Evolutionary conservation across 768 basidiomycete genomes (phyloP).

Genomic region (Naganishia vaughanmartiniae): DNA sequence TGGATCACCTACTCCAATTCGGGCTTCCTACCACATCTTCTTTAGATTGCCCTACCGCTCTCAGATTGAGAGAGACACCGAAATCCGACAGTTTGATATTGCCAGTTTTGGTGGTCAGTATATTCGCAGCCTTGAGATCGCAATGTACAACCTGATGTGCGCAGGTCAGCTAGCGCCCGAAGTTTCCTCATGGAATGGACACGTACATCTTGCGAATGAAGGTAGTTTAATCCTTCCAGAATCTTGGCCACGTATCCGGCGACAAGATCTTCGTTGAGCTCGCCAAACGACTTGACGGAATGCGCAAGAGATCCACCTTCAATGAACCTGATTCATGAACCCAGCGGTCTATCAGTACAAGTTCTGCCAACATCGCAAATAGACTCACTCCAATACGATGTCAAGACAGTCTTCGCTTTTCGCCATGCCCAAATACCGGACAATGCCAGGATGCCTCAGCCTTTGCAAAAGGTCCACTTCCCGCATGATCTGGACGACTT

Average conservation of each 20-base stretch:
- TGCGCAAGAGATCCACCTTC: conserved; percentile 95
- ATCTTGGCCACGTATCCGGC: conserved; percentile 94
- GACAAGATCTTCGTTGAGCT: conserved; percentile 85
- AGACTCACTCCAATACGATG: conserved; percentile 86
- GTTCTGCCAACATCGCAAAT: conserved; percentile 2
- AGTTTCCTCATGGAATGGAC: background rate
- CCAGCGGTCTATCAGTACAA: background rate
- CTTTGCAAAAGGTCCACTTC: conserved; percentile 92
- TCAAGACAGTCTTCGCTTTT: conserved; percentile 82
- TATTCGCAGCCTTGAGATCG: conserved; percentile 97
- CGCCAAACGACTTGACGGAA: conserved; percentile 88
- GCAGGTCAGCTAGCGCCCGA: conserved; percentile 1
- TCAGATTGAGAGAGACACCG: conserved; percentile 91
- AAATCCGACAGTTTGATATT: conserved; percentile 97
- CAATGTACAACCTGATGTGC: conserved; percentile 80
- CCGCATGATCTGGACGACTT: conserved; percentile 84
- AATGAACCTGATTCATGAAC: conserved; percentile 64
- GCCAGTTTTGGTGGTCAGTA: conserved; percentile 96
- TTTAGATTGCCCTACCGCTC: conserved; percentile 72
- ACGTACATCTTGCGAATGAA: conserved; percentile 65
- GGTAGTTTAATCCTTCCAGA: conserved; percentile 88
- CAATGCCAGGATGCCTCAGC: conserved; percentile 88
- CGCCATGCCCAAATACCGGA: conserved; percentile 95
- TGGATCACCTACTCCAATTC: conserved; percentile 70
- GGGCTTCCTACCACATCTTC: conserved; percentile 75